These are phyloP conservation scores for Trichoderma erinaceum DNA, from an alignment of 495 filamentous ascomycete genomes.

Conservation along the genomic window DNA sequence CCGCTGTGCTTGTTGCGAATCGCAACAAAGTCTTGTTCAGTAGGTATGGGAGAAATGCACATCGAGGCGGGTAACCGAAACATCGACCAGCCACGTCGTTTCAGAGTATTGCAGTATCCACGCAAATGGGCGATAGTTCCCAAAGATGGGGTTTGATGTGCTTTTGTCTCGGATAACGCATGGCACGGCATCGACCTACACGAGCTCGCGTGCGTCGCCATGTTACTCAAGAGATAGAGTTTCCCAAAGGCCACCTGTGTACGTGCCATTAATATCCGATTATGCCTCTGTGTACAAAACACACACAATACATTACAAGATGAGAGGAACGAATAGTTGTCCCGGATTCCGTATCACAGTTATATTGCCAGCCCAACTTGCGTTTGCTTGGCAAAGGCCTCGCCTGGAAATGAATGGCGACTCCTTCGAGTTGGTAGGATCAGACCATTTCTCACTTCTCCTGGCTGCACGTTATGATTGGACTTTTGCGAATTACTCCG, in stretches of 20 bases:
- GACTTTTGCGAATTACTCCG: background rate
- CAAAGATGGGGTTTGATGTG: slow-evolving; percentile 13
- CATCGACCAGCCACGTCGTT: slow-evolving; percentile 4
- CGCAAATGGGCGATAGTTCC: background rate
- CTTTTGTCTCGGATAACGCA: slow-evolving; percentile 4
- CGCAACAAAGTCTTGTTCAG: slow-evolving; percentile 2
- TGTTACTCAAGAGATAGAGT: background rate
- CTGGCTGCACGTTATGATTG: background rate
- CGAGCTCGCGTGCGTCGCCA: slow-evolving; percentile 11
- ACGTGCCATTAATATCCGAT: background rate
- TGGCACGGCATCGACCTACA: slow-evolving; percentile 8
- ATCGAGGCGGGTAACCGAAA: background rate
- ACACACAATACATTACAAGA: background rate
- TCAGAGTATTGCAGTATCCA: background rate
- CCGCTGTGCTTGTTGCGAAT: background rate
- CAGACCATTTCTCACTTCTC: background rate
- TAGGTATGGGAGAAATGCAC: background rate
- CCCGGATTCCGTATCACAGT: background rate
- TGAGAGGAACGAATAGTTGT: background rate
- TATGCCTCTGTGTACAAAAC: background rate
- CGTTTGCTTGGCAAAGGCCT: background rate
- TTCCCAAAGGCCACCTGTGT: background rate
- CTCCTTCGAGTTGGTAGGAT: background rate
- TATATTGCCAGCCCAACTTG: background rate
- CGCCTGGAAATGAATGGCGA: background rate